A percentile compares a stretch with the other conserved stretches of the same genome.
Conservation (phyloP, 2,329 filamentous ascomycete species). For the Chrysosphaeria jannelii region DNA sequence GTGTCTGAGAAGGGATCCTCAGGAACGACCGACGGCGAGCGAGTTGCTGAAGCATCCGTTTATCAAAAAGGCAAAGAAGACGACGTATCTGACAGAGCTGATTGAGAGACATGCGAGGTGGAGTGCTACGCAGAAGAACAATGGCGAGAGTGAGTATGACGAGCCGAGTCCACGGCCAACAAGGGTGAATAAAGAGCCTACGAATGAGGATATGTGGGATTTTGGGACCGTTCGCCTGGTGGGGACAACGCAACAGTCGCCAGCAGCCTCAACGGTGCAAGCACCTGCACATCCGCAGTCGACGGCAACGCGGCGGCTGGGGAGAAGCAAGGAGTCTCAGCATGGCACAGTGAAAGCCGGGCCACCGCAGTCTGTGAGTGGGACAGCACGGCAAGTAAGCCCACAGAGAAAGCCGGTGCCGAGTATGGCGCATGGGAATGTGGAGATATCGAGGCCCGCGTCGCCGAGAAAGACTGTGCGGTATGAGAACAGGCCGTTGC, state of each 20-base stretch:
- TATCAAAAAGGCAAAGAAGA: constrained; percentile 73
- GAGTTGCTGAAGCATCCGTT: constrained; percentile 77
- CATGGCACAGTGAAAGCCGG: no score
- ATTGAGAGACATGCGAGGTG: constrained; percentile 78
- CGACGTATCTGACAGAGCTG: constrained; percentile 82
- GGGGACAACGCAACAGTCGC: constrained; percentile 10
- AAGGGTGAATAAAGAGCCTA: constrained; percentile 8
- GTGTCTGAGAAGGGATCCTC: constrained; percentile 68
- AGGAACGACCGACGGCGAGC: constrained; percentile 59
- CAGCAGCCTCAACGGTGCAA: constrained; percentile 9
- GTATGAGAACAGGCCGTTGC: no score
- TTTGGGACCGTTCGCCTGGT: constrained; percentile 81
- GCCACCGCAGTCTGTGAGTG: no score
- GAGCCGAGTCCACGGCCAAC: no score
- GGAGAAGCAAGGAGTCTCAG: no score
- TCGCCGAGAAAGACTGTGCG: no score
- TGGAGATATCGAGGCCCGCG: no score
- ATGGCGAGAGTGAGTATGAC: constrained; percentile 5
- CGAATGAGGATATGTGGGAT: constrained; percentile 81
- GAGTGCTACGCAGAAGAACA: constrained; percentile 41
- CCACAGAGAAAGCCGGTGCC: constrained; percentile 26
- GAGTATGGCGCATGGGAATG: no score
- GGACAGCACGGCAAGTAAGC: constrained; percentile 23
- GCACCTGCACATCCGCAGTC: constrained; percentile 7
- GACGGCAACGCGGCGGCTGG: background rate